These are phyloP conservation scores for Acanthamoeba triangularis DNA, from an alignment of 208 protist species.

Conservation along the genomic window DNA sequence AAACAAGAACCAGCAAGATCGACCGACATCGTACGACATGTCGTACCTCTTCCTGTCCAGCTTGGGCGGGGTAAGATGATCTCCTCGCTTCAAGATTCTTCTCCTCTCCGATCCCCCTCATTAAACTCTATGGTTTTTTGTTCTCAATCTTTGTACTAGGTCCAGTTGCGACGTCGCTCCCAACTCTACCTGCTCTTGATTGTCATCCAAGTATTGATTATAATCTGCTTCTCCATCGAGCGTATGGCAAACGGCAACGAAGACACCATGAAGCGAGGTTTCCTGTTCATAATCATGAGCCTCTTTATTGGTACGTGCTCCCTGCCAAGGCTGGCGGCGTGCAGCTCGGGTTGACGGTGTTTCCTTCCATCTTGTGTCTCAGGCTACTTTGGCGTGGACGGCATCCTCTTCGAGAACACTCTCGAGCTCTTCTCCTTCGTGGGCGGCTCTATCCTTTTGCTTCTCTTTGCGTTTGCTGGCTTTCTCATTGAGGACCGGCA, in stretches of 20 bases:
- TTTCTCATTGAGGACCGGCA: conserved; percentile 1
- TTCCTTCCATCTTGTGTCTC: neutral
- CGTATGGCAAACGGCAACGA: conserved; percentile 30
- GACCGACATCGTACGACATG: too few relatives aligned
- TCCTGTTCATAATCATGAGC: conserved; percentile 45
- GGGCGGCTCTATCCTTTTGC: neutral
- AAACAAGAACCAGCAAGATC: too few relatives aligned
- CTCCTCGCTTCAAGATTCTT: neutral
- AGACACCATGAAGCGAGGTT: conserved; percentile 2
- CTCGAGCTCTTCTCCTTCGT: conserved; percentile 43
- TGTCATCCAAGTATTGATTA: neutral
- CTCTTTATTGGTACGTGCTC: neutral
- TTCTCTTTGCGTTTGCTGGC: neutral
- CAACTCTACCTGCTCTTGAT: neutral
- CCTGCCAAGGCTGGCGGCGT: neutral
- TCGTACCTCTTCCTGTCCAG: conserved; percentile 57
- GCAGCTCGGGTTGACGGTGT: neutral
- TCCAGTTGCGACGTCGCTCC: neutral
- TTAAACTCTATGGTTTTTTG: neutral
- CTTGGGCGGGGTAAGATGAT: neutral
- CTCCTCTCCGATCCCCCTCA: neutral
- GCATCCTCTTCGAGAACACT: conserved; percentile 40
- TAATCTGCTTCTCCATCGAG: conserved; percentile 26
- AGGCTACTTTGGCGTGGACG: conserved; percentile 16
- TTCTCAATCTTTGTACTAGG: neutral